Evolutionary conservation across 1,139 yeast genomes (phyloP).

Genomic region (Pichia kudriavzevii): DNA sequence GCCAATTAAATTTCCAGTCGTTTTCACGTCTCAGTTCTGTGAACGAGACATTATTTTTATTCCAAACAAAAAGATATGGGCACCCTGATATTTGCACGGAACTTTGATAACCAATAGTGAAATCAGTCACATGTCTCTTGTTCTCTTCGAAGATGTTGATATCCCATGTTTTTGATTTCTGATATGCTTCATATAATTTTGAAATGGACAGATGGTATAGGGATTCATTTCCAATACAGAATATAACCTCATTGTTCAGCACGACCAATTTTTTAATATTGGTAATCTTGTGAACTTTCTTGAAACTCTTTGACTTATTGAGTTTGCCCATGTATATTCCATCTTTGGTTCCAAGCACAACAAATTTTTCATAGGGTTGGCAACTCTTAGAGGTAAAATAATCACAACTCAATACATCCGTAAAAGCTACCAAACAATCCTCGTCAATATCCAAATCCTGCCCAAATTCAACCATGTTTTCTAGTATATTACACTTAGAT

Average conservation of each 20-base stretch:
- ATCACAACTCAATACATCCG: slow-evolving; percentile 43
- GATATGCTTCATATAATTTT: slow-evolving; percentile 26
- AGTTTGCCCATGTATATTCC: slow-evolving; percentile 37
- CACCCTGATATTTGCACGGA: slow-evolving; percentile 15
- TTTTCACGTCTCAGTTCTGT: slow-evolving; percentile 15
- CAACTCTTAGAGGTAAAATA: slow-evolving; percentile 29
- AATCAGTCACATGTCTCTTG: slow-evolving; percentile 19
- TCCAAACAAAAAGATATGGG: slow-evolving; percentile 24
- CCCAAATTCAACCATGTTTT: too few species aligned
- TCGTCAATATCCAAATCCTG: not conserved
- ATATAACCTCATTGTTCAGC: slow-evolving; percentile 48
- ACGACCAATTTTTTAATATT: slow-evolving; percentile 58
- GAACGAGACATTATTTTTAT: slow-evolving; percentile 21
- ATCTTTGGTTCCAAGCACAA: slow-evolving; percentile 37
- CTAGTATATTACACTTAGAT: too few species aligned
- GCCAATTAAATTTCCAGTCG: slow-evolving; percentile 19
- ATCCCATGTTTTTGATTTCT: slow-evolving; percentile 15
- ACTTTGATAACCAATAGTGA: slow-evolving; percentile 24
- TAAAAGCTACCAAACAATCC: slow-evolving; percentile 5
- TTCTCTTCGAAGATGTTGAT: slow-evolving; percentile 15
- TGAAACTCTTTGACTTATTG: slow-evolving; percentile 42
- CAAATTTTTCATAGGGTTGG: slow-evolving; percentile 20
- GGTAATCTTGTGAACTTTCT: slow-evolving; percentile 44
- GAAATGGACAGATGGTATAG: slow-evolving; percentile 56
- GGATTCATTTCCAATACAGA: slow-evolving; percentile 52